These are phyloP conservation scores for Claviceps spartinae DNA, from an alignment of 2,329 filamentous ascomycete genomes.

Conservation along the genomic window DNA sequence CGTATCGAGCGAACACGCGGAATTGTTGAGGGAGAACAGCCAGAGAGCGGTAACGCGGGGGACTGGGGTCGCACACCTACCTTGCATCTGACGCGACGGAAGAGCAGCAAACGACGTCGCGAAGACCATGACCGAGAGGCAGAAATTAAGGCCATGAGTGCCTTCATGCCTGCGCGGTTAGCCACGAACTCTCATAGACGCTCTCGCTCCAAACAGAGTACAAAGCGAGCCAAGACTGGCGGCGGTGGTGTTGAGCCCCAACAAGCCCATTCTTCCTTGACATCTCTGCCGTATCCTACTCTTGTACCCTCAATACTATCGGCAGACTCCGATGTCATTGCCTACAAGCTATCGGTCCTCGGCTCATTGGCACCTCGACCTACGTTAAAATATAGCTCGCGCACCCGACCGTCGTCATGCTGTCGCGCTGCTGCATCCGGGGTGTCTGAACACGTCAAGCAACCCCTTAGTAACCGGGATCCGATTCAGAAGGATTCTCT, in stretches of 20 bases:
- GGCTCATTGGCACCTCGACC: slow-evolving; percentile 77
- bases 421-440: slow-evolving; percentile 31
- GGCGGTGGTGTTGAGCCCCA: slow-evolving; percentile 35
- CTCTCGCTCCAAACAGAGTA: slow-evolving; percentile 50
- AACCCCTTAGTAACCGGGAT: slow-evolving; percentile 35
- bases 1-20: slow-evolving; percentile 20
- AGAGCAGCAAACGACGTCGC: slow-evolving; percentile 64
- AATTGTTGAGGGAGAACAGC: slow-evolving; percentile 1
- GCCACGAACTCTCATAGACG: slow-evolving; percentile 45
- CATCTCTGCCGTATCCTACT: slow-evolving; percentile 60
- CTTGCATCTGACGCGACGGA: slow-evolving; percentile 48
- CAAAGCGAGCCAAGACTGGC: slow-evolving; percentile 48
- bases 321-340: slow-evolving; percentile 53
- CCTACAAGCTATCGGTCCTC: slow-evolving; percentile 69
- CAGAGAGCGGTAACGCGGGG: slow-evolving; percentile 6
- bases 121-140: slow-evolving; percentile 69
- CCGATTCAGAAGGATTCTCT: slow-evolving; percentile 48
- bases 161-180: slow-evolving; percentile 50
- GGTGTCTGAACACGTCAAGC: slow-evolving; percentile 35
- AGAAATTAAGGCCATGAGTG: slow-evolving; percentile 76
- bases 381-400: slow-evolving; percentile 60
- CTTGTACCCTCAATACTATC: slow-evolving; percentile 69
- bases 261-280: slow-evolving; percentile 52
- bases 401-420: slow-evolving; percentile 40
- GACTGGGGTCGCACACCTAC: slow-evolving; percentile 29